These are phyloP conservation scores for Diplodia sapinea DNA, from an alignment of 2,329 filamentous ascomycete species.

Conservation along the genomic window DNA sequence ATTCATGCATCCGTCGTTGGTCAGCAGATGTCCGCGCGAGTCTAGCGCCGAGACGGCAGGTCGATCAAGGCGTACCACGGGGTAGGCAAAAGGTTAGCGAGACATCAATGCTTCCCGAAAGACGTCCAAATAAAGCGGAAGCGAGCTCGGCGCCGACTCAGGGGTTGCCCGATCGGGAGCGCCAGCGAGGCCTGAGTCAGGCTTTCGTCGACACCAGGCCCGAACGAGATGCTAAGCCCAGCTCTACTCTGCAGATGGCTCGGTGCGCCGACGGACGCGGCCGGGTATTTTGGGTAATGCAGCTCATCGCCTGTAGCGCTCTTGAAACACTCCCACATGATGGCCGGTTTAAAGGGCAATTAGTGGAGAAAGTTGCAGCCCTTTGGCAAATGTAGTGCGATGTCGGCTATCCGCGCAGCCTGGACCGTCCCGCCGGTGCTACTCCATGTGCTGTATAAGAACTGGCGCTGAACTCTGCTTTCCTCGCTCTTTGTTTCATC, in stretches of 20 bases:
- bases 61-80: no score
- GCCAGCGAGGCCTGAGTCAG: conserved; percentile 1
- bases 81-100: background rate
- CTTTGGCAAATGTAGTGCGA: background rate
- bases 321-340: conserved; percentile 22
- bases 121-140: background rate
- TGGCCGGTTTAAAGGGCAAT: conserved; percentile 8
- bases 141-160: background rate
- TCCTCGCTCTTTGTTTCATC: background rate
- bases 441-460: background rate
- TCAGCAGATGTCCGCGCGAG: background rate
- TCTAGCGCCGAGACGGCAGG: no score
- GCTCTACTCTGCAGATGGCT: background rate
- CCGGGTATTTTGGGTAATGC: conserved; percentile 19
- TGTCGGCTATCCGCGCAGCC: no score
- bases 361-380: conserved; percentile 21
- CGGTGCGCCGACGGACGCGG: background rate
- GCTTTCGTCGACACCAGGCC: background rate
- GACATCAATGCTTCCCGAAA: background rate
- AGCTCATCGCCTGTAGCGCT: background rate
- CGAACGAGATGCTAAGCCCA: background rate
- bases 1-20: background rate
- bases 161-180: background rate
- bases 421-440: no score
- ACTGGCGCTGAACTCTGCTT: background rate